Evolutionary conservation across 2,329 filamentous ascomycete species (phyloP).

Genomic region (Byssochlamys sp.): DNA sequence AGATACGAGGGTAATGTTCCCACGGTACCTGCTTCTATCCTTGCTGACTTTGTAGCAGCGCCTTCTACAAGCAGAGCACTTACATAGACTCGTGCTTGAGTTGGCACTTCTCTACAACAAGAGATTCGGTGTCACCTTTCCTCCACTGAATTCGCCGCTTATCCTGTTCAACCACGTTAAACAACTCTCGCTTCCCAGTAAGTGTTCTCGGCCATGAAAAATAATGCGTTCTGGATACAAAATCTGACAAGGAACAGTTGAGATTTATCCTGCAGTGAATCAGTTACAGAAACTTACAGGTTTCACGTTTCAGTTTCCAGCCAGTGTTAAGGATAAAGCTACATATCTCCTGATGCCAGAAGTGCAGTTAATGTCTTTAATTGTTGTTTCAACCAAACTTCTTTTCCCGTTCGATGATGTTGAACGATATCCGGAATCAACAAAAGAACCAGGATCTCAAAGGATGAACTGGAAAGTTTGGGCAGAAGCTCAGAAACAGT

Average conservation of each 20-base stretch:
- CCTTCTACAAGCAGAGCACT: slow-evolving; percentile 41
- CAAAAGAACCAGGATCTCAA: slow-evolving; percentile 49
- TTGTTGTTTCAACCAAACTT: slow-evolving; percentile 70
- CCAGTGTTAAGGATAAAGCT: slow-evolving; percentile 28
- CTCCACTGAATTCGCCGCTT: slow-evolving; percentile 60
- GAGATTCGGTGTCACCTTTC: slow-evolving; percentile 62
- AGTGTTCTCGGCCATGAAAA: slow-evolving; percentile 14
- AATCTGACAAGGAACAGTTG: slow-evolving; percentile 11
- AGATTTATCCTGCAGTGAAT: slow-evolving; percentile 44
- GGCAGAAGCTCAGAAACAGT: slow-evolving; percentile 43
- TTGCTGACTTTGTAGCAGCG: slow-evolving; percentile 13
- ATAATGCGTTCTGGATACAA: background rate
- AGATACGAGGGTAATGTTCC: slow-evolving; percentile 28
- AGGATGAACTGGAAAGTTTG: slow-evolving; percentile 65
- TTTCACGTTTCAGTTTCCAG: slow-evolving; percentile 49
- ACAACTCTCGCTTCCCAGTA: slow-evolving; percentile 65
- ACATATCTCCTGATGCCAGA: slow-evolving; percentile 57
- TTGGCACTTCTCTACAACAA: slow-evolving; percentile 54
- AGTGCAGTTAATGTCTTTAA: slow-evolving; percentile 57
- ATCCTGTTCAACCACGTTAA: slow-evolving; percentile 61
- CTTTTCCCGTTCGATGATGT: slow-evolving; percentile 62
- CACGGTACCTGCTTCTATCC: background rate
- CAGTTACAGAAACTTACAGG: slow-evolving; percentile 47
- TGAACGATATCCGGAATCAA: slow-evolving; percentile 41
- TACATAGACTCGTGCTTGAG: slow-evolving; percentile 57